Percentiles rank a stretch among this genome's conserved stretches.
These are phyloP conservation scores for Botrytis paeoniae DNA, from an alignment of 2,329 filamentous ascomycete genomes.

Conservation along the genomic window DNA sequence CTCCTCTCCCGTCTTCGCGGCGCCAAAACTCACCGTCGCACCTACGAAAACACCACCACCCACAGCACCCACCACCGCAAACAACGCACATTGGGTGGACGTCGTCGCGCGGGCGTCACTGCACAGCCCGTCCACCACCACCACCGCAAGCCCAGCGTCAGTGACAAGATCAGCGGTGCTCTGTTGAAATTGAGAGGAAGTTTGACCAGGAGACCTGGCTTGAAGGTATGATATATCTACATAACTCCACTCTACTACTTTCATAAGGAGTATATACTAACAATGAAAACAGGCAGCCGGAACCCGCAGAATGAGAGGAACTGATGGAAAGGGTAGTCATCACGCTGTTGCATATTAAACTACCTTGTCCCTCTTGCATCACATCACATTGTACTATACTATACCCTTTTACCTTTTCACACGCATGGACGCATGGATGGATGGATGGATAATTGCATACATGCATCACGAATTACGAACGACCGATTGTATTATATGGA, in stretches of 20 bases:
- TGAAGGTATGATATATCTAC: conserved; percentile 55
- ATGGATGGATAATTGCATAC: not conserved
- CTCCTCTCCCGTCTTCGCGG: conserved; percentile 11
- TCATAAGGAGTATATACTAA: not conserved
- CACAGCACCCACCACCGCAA: not conserved
- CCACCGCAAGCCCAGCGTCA: conserved; percentile 43
- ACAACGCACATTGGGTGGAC: not conserved
- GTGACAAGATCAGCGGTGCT: conserved; percentile 76
- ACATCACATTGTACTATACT: not conserved
- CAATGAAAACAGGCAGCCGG: conserved; percentile 59
- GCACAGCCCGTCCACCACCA: not conserved
- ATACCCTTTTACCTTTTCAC: not conserved
- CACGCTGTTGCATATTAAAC: conserved; percentile 22
- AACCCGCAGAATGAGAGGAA: conserved; percentile 70
- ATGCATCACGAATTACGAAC: not conserved
- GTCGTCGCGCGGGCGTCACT: not conserved
- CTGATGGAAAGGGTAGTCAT: conserved; percentile 61
- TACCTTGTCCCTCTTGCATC: not conserved
- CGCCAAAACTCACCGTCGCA: conserved; percentile 7
- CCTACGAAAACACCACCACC: conserved; percentile 4
- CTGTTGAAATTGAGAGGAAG: conserved; percentile 70
- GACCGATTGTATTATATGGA: not conserved
- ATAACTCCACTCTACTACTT: not conserved
- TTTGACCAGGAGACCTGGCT: conserved; percentile 64
- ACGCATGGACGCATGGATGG: not conserved